Percentiles rank a stretch among this genome's conserved stretches.
phyloP scores from a whole-genome alignment of 768 basidiomycete species.

The Auriscalpium microsporum region DNA sequence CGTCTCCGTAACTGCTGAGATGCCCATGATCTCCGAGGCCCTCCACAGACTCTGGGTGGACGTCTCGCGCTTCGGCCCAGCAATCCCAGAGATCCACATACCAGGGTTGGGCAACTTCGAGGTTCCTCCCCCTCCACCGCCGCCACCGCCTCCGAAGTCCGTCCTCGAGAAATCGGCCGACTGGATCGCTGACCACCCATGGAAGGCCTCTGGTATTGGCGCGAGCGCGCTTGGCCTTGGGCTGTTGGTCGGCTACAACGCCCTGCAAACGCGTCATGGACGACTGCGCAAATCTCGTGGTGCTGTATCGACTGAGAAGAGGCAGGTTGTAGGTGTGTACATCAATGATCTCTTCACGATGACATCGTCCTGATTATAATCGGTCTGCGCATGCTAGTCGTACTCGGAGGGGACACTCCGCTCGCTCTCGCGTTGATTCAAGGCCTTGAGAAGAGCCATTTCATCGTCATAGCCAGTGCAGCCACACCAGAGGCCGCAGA shows the following conservation, averaged over 20 bases:
- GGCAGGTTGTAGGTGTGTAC: conserved; percentile 36
- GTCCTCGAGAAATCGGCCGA: conserved; percentile 37
- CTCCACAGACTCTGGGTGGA: conserved; percentile 68
- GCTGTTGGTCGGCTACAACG: conserved; percentile 49
- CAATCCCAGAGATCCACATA: conserved; percentile 44
- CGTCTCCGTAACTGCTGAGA: conserved; percentile 45
- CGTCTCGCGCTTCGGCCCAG: conserved; percentile 65
- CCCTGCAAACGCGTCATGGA: conserved; percentile 4
- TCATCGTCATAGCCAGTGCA: conserved; percentile 78
- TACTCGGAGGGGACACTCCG: conserved; percentile 74
- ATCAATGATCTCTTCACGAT: background rate
- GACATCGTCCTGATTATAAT: conserved; percentile 4
- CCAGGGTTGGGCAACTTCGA: conserved; percentile 66
- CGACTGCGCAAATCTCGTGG: no score
- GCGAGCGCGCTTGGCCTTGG: conserved; percentile 53
- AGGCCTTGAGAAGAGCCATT: conserved; percentile 70
- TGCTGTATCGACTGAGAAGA: conserved; percentile 27
- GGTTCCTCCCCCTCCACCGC: conserved; percentile 61
- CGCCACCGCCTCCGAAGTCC: conserved; percentile 37
- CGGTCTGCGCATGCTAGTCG: conserved; percentile 35
- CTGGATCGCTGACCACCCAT: conserved; percentile 55
- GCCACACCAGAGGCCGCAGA: conserved; percentile 57
- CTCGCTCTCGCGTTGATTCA: conserved; percentile 63
- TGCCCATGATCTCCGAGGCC: conserved; percentile 58
- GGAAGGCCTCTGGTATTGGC: conserved; percentile 46